Conservation (phyloP, 1,284 basidiomycete species). For the Fomitopsis betulina region DNA sequence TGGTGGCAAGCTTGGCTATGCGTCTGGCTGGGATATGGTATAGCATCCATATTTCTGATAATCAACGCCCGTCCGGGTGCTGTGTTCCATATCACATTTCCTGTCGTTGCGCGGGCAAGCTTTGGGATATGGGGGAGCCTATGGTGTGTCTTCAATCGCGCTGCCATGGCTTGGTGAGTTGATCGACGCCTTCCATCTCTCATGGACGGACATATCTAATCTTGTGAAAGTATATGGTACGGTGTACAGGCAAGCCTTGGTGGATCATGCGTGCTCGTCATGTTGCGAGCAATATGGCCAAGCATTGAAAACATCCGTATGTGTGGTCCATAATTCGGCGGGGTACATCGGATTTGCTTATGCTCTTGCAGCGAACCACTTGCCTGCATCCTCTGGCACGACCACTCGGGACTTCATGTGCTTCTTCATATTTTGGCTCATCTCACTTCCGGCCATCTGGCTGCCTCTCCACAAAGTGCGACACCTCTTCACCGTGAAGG, state of each 20-base stretch:
- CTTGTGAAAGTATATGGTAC: constrained; percentile 59
- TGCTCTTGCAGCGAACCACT: constrained; percentile 46
- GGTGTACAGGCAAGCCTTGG: constrained; percentile 82
- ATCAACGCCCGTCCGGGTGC: constrained; percentile 80
- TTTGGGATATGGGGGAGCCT: constrained; percentile 82
- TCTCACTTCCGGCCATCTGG: constrained; percentile 77
- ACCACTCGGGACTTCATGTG: constrained; percentile 69
- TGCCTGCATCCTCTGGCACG: constrained; percentile 68
- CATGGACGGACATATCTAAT: not conserved
- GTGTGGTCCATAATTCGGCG: constrained; percentile 18
- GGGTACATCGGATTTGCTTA: not conserved
- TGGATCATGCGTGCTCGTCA: constrained; percentile 70
- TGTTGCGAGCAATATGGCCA: constrained; percentile 72
- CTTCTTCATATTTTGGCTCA: constrained; percentile 86
- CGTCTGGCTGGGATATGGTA: constrained; percentile 75
- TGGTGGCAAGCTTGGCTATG: constrained; percentile 85
- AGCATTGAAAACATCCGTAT: constrained; percentile 64
- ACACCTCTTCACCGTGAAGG: constrained; percentile 80
- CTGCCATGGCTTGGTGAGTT: constrained; percentile 72
- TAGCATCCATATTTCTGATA: constrained; percentile 75
- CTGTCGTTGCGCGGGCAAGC: constrained; percentile 69
- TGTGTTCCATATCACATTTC: constrained; percentile 76
- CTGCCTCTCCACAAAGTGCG: constrained; percentile 81
- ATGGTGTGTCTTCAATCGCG: constrained; percentile 82
- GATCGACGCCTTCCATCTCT: not conserved